A percentile compares a stretch with the other conserved stretches of the same genome.
Evolutionary conservation across 2,329 filamentous ascomycete genomes (phyloP).

Genomic region (Nothopassalora personata): DNA sequence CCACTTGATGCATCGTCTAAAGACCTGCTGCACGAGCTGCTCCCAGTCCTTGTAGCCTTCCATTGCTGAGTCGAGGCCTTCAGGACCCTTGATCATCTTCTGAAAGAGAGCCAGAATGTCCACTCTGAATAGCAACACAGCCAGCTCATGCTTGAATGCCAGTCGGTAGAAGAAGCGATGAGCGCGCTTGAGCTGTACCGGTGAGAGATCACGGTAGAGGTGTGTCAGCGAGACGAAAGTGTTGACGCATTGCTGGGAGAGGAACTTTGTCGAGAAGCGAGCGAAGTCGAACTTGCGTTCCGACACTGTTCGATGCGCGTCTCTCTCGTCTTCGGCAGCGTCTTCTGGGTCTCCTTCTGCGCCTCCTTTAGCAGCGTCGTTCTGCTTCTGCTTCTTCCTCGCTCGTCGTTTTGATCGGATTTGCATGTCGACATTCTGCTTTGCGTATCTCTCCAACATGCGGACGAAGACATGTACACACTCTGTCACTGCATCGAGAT

Average conservation of each 20-base stretch:
- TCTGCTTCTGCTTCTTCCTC: conserved; percentile 61
- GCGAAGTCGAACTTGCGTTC: conserved; percentile 94
- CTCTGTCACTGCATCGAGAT: conserved; percentile 86
- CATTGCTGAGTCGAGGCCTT: conserved; percentile 63
- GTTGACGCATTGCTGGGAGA: conserved; percentile 77
- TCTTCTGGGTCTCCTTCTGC: conserved; percentile 49
- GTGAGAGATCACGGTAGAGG: conserved; percentile 74
- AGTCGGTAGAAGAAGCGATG: conserved; percentile 93
- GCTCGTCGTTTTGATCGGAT: conserved; percentile 74
- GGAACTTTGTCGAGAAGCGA: conserved; percentile 73
- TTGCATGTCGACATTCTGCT: conserved; percentile 90
- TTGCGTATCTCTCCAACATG: conserved; percentile 87
- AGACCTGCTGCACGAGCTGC: conserved; percentile 76
- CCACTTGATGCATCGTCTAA: conserved; percentile 76
- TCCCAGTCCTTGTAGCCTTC: conserved; percentile 82
- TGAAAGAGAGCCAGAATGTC: conserved; percentile 87
- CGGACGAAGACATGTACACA: conserved; percentile 86
- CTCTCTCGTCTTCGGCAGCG: conserved; percentile 62
- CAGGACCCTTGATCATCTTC: conserved; percentile 84
- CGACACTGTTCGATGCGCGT: conserved; percentile 64
- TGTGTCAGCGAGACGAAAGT: conserved; percentile 77
- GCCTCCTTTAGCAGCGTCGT: conserved; percentile 30
- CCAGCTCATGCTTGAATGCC: conserved; percentile 90
- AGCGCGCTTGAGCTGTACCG: conserved; percentile 78
- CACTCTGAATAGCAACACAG: conserved; percentile 79